Evolutionary conservation across 2,329 filamentous ascomycete genomes (phyloP).

Genomic region (Scedosporium apiospermum): DNA sequence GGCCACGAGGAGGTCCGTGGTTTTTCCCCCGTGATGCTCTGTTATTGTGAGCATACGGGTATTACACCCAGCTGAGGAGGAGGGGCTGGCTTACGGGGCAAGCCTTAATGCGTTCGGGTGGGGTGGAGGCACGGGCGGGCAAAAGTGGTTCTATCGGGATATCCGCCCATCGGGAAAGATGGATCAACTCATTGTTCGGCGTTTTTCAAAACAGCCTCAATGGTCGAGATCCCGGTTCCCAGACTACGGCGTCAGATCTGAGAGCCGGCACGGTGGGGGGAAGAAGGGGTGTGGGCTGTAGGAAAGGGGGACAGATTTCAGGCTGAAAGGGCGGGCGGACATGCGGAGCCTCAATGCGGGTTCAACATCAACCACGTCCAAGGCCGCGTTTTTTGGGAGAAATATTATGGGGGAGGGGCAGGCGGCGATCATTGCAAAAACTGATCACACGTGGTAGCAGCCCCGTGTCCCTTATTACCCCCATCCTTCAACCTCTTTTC

Average conservation of each 20-base stretch:
- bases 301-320: not conserved
- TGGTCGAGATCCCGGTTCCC: not conserved
- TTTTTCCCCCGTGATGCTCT: not conserved
- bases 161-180: not conserved
- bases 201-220: constrained; percentile 6
- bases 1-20: not conserved
- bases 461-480: not conserved
- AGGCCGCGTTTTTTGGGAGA: not conserved
- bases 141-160: not conserved
- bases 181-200: constrained; percentile 1
- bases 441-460: not conserved
- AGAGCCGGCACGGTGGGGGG: not conserved
- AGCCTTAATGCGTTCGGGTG: not conserved
- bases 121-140: not conserved
- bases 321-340: constrained; percentile 2
- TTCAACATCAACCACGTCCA: not conserved
- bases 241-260: not conserved
- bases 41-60: not conserved
- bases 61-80: not conserved
- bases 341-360: constrained; percentile 5
- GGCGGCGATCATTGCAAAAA: not conserved
- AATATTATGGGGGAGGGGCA: not conserved
- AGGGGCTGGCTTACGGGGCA: not conserved
- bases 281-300: not conserved
- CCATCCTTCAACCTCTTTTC: not conserved